phyloP scores from a whole-genome alignment of 345 rosid species.

The Ricinus communis region DNA sequence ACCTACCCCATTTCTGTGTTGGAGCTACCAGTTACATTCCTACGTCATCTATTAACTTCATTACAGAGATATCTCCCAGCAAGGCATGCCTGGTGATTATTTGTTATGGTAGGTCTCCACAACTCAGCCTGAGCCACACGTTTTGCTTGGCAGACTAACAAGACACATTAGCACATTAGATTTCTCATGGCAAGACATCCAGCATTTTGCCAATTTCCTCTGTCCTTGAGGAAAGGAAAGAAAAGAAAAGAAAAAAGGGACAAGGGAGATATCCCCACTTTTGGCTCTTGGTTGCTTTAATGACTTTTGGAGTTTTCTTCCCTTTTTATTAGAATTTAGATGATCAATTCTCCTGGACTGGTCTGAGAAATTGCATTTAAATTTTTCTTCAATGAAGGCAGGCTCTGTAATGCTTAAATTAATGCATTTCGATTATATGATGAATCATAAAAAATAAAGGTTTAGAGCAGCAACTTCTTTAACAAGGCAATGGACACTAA shows the following conservation, averaged over 20 bases:
- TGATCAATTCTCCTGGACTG: neutral
- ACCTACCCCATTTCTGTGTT: neutral
- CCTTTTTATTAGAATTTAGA: neutral
- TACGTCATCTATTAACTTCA: too few species aligned
- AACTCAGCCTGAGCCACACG: neutral
- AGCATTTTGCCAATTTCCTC: neutral
- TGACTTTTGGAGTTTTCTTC: neutral
- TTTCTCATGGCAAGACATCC: neutral
- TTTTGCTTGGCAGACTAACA: conserved; percentile 5
- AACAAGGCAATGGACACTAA: too few species aligned
- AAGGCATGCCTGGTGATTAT: neutral
- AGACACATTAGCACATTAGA: neutral
- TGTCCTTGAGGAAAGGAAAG: neutral
- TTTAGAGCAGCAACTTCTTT: too few species aligned
- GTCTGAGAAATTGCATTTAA: too few species aligned
- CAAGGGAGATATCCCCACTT: neutral
- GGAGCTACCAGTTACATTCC: neutral
- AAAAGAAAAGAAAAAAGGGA: neutral
- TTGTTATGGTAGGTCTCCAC: neutral
- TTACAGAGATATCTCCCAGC: neutral
- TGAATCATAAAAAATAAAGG: neutral
- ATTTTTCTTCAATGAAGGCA: neutral
- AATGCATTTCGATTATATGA: neutral
- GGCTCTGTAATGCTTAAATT: neutral
- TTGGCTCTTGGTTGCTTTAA: neutral